Evolutionary conservation across 2,329 filamentous ascomycete species (phyloP).

Genomic region (Mycosphaerella sp.): DNA sequence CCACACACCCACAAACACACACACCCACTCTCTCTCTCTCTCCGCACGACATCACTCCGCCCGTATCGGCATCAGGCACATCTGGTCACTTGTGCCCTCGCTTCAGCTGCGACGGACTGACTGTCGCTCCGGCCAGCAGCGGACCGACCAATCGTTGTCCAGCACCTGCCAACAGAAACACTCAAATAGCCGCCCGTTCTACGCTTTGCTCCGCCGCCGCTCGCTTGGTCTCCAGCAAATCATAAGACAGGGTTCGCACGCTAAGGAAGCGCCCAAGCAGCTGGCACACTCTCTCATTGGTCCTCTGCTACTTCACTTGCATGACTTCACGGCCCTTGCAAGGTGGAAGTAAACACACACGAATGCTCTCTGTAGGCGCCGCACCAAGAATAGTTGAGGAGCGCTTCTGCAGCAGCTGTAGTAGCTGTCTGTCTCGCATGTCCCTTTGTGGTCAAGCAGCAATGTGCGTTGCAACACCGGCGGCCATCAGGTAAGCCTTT

Average conservation of each 20-base stretch:
- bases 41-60: too few relatives aligned
- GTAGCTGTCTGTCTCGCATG: conserved; percentile 22
- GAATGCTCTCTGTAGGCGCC: conserved; percentile 24
- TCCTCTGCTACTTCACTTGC: conserved; percentile 9
- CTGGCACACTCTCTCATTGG: conserved; percentile 17
- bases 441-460: conserved; percentile 18
- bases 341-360: conserved; percentile 14
- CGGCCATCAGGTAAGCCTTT: conserved; percentile 24
- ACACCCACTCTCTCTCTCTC: too few relatives aligned
- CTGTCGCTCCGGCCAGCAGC: conserved; percentile 3
- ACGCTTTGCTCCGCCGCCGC: conserved; percentile 18
- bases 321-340: conserved; percentile 15
- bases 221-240: conserved; percentile 13
- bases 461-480: conserved; percentile 22
- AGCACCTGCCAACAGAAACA: conserved; percentile 10
- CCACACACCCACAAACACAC: not conserved
- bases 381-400: conserved; percentile 25
- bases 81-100: too few relatives aligned
- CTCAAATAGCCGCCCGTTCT: conserved; percentile 9
- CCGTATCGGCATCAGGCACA: too few relatives aligned
- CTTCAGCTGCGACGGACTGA: too few relatives aligned
- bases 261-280: conserved; percentile 5
- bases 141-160: conserved; percentile 12
- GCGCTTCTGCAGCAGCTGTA: conserved; percentile 19
- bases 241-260: not conserved